phyloP scores from a whole-genome alignment of 345 rosid genomes.

The Mercurialis annua region DNA sequence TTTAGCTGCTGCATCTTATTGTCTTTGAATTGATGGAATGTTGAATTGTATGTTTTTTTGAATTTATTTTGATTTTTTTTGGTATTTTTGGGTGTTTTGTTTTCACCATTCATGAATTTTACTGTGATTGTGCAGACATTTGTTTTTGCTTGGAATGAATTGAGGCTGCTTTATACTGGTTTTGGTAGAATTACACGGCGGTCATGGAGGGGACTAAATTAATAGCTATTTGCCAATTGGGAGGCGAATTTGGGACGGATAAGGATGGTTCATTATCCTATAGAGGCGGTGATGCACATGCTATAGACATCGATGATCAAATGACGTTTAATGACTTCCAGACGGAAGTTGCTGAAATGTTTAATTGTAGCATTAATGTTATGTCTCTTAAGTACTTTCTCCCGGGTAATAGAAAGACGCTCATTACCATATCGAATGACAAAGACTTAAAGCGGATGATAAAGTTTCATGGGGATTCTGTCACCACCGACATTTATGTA shows the following conservation, averaged over 20 bases:
- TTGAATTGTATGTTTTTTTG: neutral
- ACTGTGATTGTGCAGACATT: neutral
- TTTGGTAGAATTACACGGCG: constrained; percentile 19
- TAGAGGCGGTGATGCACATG: constrained; percentile 67
- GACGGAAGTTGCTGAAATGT: constrained; percentile 67
- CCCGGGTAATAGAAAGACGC: constrained; percentile 77
- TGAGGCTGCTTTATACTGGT: neutral
- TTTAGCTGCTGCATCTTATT: neutral
- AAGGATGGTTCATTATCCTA: constrained; percentile 48
- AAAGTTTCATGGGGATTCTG: constrained; percentile 57
- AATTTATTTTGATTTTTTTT: neutral
- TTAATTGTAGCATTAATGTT: constrained; percentile 33
- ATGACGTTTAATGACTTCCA: constrained; percentile 49
- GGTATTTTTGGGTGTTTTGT: neutral
- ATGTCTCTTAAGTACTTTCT: constrained; percentile 79
- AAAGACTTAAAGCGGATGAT: constrained; percentile 62
- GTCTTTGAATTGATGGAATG: neutral
- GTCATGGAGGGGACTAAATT: constrained; percentile 60
- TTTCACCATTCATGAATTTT: neutral
- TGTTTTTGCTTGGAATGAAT: constrained; percentile 4
- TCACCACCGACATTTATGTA: constrained; percentile 57
- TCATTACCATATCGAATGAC: constrained; percentile 70
- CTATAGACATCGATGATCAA: constrained; percentile 58
- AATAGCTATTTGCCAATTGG: constrained; percentile 64
- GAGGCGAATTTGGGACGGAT: constrained; percentile 55